Evolutionary conservation across 2,329 filamentous ascomycete genomes (phyloP).

Genomic region (Sporothrix luriei): DNA sequence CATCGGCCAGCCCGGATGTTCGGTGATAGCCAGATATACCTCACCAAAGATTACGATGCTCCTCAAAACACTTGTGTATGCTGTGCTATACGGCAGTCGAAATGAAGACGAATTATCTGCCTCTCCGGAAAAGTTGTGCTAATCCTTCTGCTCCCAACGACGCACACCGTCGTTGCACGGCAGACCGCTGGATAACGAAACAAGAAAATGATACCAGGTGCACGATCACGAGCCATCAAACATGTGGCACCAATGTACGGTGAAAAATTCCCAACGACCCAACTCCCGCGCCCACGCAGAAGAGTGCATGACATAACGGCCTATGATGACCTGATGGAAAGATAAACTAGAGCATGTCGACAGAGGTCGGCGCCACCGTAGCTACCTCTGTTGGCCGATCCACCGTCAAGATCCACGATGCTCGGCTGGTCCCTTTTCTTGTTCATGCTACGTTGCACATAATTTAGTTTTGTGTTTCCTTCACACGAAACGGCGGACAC

Average conservation of each 20-base stretch:
- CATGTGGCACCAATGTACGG: neutral
- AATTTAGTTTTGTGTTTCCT: neutral
- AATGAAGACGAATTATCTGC: neutral
- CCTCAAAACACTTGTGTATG: neutral
- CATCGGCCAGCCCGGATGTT: too few species aligned
- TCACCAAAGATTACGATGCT: neutral
- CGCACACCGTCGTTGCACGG: neutral
- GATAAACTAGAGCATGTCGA: neutral
- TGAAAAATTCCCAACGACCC: neutral
- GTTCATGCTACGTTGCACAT: neutral
- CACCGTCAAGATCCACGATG: neutral
- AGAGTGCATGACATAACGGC: neutral
- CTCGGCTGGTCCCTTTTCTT: neutral
- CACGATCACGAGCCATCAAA: neutral
- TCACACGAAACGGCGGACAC: neutral
- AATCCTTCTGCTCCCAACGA: neutral
- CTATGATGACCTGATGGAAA: neutral
- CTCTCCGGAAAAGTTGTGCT: neutral
- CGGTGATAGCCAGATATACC: too few species aligned
- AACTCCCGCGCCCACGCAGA: neutral
- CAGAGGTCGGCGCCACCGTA: conserved; percentile 9
- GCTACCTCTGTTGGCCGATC: neutral
- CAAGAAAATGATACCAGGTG: neutral
- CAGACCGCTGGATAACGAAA: neutral
- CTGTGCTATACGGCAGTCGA: neutral